A percentile compares a stretch with the other conserved stretches of the same genome.
Conservation (phyloP, 371 early-diverging fungal genomes). For the Gilbertella persicaria region DNA sequence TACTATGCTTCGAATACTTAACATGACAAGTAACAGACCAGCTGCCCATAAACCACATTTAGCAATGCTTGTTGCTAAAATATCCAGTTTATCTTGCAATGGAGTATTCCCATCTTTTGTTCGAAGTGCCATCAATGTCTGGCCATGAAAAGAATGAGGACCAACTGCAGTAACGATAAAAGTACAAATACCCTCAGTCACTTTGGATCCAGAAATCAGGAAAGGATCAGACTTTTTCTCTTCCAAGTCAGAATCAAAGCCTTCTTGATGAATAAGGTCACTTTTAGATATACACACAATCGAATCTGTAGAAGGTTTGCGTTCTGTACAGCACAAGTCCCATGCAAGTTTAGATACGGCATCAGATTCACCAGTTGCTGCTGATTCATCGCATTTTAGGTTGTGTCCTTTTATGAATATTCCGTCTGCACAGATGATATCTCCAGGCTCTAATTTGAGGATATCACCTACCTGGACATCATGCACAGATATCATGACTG, state of each 20-base stretch:
- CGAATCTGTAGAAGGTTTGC: neutral
- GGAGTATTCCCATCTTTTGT: conserved; percentile 70
- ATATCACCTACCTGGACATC: conserved; percentile 91
- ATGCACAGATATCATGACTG: conserved; percentile 75
- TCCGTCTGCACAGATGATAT: conserved; percentile 90
- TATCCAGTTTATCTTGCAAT: conserved; percentile 69
- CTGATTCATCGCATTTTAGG: conserved; percentile 87
- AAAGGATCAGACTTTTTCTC: conserved; percentile 64
- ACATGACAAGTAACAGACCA: conserved; percentile 62
- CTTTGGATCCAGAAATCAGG: conserved; percentile 73
- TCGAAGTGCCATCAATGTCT: conserved; percentile 74
- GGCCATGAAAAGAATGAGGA: conserved; percentile 73
- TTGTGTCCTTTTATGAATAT: conserved; percentile 82
- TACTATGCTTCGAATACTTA: conserved; percentile 66
- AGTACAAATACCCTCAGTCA: conserved; percentile 79
- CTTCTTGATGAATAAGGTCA: no score
- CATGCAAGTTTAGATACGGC: conserved; percentile 62
- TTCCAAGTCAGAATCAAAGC: neutral
- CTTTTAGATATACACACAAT: no score
- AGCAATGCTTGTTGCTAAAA: conserved; percentile 70
- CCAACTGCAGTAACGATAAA: conserved; percentile 75
- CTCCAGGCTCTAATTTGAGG: conserved; percentile 89
- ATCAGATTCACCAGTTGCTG: conserved; percentile 92
- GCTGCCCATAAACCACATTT: conserved; percentile 72
- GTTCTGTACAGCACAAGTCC: conserved; percentile 28